Conservation (phyloP, 805 yeast species). For the Metschnikowia koreensis region DNA sequence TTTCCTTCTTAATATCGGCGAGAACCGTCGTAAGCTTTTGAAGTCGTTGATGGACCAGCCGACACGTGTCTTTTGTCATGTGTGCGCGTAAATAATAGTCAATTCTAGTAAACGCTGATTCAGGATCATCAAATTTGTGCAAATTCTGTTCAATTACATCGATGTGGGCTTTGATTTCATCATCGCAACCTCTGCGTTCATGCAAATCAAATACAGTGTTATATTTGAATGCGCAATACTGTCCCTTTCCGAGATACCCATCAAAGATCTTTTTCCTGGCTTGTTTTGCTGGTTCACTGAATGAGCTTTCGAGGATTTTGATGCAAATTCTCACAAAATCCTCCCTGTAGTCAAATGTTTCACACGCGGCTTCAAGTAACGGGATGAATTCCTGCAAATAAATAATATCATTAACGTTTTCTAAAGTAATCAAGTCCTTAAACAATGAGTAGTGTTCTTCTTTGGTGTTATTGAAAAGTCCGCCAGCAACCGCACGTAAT, state of each 20-base stretch:
- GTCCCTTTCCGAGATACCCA: neutral
- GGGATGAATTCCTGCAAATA: neutral
- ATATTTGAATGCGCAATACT: neutral
- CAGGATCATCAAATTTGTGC: neutral
- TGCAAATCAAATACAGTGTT: neutral
- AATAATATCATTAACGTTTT: neutral
- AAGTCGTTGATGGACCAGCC: neutral
- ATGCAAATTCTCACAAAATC: neutral
- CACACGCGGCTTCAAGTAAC: neutral
- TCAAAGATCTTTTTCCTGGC: neutral
- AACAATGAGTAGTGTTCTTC: neutral
- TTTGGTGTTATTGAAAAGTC: neutral
- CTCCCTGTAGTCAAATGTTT: neutral
- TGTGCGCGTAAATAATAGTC: neutral
- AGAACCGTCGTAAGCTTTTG: neutral
- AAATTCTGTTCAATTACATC: neutral
- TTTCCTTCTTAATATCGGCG: neutral
- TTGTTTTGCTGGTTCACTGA: neutral
- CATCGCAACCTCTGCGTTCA: neutral
- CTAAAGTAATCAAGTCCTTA: neutral
- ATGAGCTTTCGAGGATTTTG: neutral
- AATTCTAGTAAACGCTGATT: neutral
- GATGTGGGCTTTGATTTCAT: neutral
- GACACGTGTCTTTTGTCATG: neutral
- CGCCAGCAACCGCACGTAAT: neutral